These are phyloP conservation scores for Rhizopogon sp. DNA, from an alignment of 768 basidiomycete species.

Conservation along the genomic window DNA sequence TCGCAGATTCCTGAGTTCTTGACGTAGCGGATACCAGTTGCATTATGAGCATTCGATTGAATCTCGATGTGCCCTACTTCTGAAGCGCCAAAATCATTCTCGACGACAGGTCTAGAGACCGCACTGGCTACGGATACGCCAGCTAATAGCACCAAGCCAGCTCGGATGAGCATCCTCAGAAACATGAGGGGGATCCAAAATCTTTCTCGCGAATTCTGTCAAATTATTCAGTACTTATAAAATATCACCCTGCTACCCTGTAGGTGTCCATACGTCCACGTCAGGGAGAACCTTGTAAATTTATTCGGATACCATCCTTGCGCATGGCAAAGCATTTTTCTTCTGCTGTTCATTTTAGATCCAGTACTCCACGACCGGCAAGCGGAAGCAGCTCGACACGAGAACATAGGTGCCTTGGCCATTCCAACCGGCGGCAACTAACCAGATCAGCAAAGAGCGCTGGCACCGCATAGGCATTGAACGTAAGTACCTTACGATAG, in stretches of 20 bases:
- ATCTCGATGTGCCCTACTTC: neutral
- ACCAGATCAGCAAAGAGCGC: neutral
- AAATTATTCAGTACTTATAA: neutral
- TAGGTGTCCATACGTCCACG: neutral
- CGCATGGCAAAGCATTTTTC: neutral
- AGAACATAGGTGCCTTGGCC: neutral
- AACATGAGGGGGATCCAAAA: slow-evolving; percentile 10
- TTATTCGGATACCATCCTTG: neutral
- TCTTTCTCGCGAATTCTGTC: too few species aligned
- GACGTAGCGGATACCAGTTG: slow-evolving; percentile 40
- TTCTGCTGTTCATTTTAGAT: neutral
- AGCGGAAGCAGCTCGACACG: neutral
- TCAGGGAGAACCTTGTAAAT: too few species aligned
- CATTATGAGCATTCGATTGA: slow-evolving; percentile 13
- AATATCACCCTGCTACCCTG: too few species aligned
- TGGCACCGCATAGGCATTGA: too few species aligned
- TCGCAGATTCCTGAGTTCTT: slow-evolving; percentile 61
- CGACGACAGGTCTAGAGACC: neutral
- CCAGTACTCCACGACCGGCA: neutral
- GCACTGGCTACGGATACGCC: neutral
- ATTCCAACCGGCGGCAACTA: neutral
- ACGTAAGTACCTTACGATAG: too few species aligned
- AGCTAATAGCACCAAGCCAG: neutral
- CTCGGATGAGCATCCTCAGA: neutral
- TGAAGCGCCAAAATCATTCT: neutral